A percentile compares a stretch with the other conserved stretches of the same genome.
These are phyloP conservation scores for Acacia crassicarpa DNA, from an alignment of 306 rosid genomes.

Conservation along the genomic window DNA sequence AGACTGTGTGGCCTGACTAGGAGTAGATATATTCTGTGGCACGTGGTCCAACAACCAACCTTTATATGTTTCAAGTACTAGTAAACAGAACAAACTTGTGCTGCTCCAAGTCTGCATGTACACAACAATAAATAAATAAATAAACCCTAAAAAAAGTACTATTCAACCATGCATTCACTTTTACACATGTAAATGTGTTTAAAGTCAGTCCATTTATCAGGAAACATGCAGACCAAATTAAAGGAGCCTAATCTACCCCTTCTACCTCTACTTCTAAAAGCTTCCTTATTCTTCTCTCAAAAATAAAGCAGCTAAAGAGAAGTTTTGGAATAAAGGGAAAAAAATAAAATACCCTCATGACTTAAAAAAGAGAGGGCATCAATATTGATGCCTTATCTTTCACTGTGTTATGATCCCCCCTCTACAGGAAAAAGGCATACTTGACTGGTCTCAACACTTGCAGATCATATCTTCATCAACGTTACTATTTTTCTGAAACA, in stretches of 20 bases:
- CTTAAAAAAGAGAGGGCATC: constrained; percentile 30
- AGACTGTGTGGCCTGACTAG: background rate
- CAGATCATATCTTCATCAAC: background rate
- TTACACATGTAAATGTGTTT: constrained; percentile 22
- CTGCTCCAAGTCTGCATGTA: background rate
- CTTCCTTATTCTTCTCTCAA: constrained; percentile 17
- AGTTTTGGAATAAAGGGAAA: constrained; percentile 67
- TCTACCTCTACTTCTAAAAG: constrained; percentile 35
- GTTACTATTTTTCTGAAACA: background rate
- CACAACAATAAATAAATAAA: constrained; percentile 35
- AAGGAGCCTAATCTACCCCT: constrained; percentile 47
- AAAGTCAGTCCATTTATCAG: constrained; percentile 40
- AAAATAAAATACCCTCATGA: constrained; percentile 1
- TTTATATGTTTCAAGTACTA: background rate
- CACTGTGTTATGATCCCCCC: constrained; percentile 21
- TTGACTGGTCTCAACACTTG: constrained; percentile 36
- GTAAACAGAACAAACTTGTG: background rate
- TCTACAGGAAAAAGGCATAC: constrained; percentile 21
- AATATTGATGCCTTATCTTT: constrained; percentile 52
- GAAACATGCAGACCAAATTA: constrained; percentile 53
- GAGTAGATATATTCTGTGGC: constrained; percentile 14
- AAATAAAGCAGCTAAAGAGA: constrained; percentile 53
- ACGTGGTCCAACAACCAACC: constrained; percentile 30
- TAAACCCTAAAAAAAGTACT: constrained; percentile 25
- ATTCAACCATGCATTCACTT: constrained; percentile 33